Base-by-base conservation (phyloP, 2,329 filamentous ascomycete species). In the Fusarium subtropicale region DNA sequence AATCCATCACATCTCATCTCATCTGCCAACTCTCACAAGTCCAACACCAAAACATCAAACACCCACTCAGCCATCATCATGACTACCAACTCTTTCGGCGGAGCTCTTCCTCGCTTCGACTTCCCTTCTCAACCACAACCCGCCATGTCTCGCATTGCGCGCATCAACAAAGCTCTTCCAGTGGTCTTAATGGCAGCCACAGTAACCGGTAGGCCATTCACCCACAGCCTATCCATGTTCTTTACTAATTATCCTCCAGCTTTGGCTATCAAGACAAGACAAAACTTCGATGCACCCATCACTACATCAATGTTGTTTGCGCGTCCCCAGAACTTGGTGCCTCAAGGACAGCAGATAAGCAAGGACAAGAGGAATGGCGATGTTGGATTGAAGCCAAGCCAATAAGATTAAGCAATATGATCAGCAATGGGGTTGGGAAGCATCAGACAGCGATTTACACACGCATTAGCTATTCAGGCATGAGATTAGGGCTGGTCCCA, bases 11-110 rank as follows among this genome's bases (percentile, higher is more conserved):
- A 22, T 22, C 20, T 22, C 20, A 64, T 22, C 5, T 31, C 20
- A 41, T 39, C 22, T 3, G n/a, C 5, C 36, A 38, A 12, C 22
- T 15, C 31, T 38, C 7, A 20, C 18, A 57, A 36, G 11, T 20
- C 26, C 7, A 26, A 42, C 5, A 56, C 12, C 38, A 15, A 38
- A 9, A 42, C 5, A 56, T 10, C 38, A 15, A 38, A 9, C 8
- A 34, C 33, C 33, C 18, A 36, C 6, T 28, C 61, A 56, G 4
- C 44, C n/a, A 28, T 36, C 47, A 60, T 20, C 54, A 71, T 71
- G 68, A 71, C 68, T 3, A 71, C 68, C 54, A 71, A 71, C 56
- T 71, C 68, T 18, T 71, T 71, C 44, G 68, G 68, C 46, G 64
- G 68, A 56, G 64, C 68, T 51, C 68, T 71, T 26, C 68, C 68